Base-by-base conservation (phyloP, 2,329 filamentous ascomycete genomes). In the Trichoderma breve region DNA sequence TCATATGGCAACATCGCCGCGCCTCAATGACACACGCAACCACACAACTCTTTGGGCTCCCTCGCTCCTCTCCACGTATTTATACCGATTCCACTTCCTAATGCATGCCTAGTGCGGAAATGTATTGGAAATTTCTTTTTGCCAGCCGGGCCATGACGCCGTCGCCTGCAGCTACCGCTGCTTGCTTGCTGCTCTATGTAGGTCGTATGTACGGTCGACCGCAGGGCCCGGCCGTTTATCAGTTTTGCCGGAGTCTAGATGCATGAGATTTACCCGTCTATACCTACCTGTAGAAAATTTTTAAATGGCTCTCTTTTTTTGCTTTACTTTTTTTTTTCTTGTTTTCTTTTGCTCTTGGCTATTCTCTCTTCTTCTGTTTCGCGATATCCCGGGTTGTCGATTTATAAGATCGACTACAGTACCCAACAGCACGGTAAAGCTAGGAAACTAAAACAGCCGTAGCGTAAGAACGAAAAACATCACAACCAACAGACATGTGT, bases 101-200 rank as follows among this genome's bases (percentile, higher is more conserved):
- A 72, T 69, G 71, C 64, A 68, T 58, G 43, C 47, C 34, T 72
- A 72, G 71, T 68, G 71, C 64, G 60, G 64, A 69, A 72, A 63
- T 63, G 64, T 64, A 72, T 69, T 72, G 64, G 69, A 68, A 72
- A 66, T 62, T 57, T 47, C 55, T 68, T 24, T 68, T 24, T 72
- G 32, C 57, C 65, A 69, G 58, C 14, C 43, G 51, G 47, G 60
- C 43, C 21, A 72, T 71, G 67, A 36, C 67, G 64, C 43, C 47
- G 30, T 39, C 47, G 28, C 51, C 64, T 67, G 64, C 64, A 67
- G 64, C 64, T 39, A 57, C 62, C 26, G 62, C 62, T 32, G 43
- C 62, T 65, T 47, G 61, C 36, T 18, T 43, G 36, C 28, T 39
- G 57, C 39, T 28, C 4, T 53, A 53, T 14, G 47, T 53, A 53